These are phyloP conservation scores for Fusarium devonianum DNA, from an alignment of 2,329 filamentous ascomycete genomes.

Conservation along the genomic window DNA sequence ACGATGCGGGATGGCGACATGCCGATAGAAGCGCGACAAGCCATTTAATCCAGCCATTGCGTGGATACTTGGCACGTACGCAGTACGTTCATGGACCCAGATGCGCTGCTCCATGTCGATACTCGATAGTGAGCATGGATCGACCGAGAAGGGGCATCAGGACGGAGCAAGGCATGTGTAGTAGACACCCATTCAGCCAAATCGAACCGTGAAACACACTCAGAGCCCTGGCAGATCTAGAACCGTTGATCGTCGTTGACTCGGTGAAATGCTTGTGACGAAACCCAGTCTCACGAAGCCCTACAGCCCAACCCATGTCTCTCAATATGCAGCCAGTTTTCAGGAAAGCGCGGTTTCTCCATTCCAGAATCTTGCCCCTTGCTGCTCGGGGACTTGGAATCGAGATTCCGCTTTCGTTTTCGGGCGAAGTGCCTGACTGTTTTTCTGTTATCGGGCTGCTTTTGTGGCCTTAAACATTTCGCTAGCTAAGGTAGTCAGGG, in stretches of 20 bases:
- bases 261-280: too few relatives aligned
- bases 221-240: conserved; percentile 25
- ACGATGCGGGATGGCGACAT: conserved; percentile 32
- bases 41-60: too few relatives aligned
- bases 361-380: background rate
- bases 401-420: background rate
- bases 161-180: too few relatives aligned
- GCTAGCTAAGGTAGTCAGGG: too few relatives aligned
- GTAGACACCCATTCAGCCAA: too few relatives aligned
- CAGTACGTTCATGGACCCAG: too few relatives aligned
- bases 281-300: background rate
- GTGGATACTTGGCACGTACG: too few relatives aligned
- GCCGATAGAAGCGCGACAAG: conserved; percentile 31
- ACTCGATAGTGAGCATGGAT: too few relatives aligned
- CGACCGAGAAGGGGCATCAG: too few relatives aligned
- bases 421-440: background rate
- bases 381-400: background rate
- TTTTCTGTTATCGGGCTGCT: too few relatives aligned
- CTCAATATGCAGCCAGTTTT: too few relatives aligned
- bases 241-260: conserved; percentile 31
- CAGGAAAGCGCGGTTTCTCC: background rate
- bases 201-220: background rate
- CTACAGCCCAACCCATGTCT: conserved; percentile 1
- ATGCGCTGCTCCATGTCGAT: too few relatives aligned
- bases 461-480: conserved; percentile 26